Evolutionary conservation across 345 rosid species (phyloP), one percentile per base, ranked within the genome.

Genomic region (Geranium rotundifolium): DNA sequence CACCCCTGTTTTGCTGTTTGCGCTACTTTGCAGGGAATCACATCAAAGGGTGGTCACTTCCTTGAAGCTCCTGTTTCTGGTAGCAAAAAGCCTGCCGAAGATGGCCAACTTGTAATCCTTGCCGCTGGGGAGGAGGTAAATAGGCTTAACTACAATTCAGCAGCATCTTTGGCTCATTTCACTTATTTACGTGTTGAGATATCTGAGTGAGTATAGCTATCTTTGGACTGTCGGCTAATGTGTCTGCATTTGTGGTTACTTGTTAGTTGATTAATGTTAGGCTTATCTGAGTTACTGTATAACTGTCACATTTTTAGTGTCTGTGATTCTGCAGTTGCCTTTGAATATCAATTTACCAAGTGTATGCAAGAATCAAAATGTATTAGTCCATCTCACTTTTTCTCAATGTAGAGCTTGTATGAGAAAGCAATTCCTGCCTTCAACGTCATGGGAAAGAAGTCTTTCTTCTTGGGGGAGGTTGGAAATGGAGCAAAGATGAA

Each of bases 401-500:
- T 63, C 17, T 64, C 4, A 41, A 69, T 74, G 65, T 61, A 84
- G 96, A 84, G 76, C 14, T 74, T 89, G 30, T 89, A 83, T 50
- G 90, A 89, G 17, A 85, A 83, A 76, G 87, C 88, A 56, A 67
- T 79, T 58, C 90, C 90, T n/a, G 93, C 96, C 59, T 85, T 93
- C 54, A 73, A 89, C 63, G 81, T 85, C 62, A 74, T 89, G 76
- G 99, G 97, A 60, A 93, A 93, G 82, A 85, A 82, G 68, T 80
- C 96, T 23, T 89, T 87, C 84, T 93, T 71, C 83, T 61, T 93
- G 75, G 97, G 97, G 66, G 77, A 81, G 69, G 76, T 93, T 63
- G 97, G 99, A 13, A 93, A 93, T 61, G 99, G 96, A 72, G 95
- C 99, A 57, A 93, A 86, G 56, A 89, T 93, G 95, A 89, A 93